A percentile compares a stretch with the other conserved stretches of the same genome.
Evolutionary conservation across 2,329 filamentous ascomycete genomes (phyloP).

Genomic region (Rugonectria rugulosa): DNA sequence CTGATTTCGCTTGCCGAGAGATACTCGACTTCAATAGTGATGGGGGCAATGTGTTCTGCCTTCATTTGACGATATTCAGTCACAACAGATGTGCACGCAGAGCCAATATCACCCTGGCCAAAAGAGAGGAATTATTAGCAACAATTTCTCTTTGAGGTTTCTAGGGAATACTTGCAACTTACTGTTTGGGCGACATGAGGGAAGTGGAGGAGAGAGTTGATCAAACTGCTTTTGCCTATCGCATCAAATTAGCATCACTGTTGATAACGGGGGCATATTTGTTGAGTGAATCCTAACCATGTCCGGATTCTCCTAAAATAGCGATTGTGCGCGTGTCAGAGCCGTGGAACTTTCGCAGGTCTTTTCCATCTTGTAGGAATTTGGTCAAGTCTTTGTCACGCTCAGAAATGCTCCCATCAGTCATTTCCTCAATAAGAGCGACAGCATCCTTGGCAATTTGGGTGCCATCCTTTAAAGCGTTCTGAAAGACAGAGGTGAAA

Average conservation of each 20-base stretch:
- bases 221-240: conserved; percentile 42
- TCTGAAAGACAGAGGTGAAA: conserved; percentile 9
- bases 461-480: background rate
- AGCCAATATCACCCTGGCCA: conserved; percentile 40
- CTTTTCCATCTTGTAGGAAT: conserved; percentile 5
- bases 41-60: conserved; percentile 31
- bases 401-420: background rate
- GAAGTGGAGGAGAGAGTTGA: conserved; percentile 46
- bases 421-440: conserved; percentile 6
- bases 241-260: background rate
- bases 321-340: conserved; percentile 22
- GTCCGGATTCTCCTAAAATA: conserved; percentile 22
- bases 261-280: background rate
- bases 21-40: conserved; percentile 45
- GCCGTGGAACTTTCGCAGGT: conserved; percentile 9
- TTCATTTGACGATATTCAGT: conserved; percentile 45
- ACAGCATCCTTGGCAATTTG: conserved; percentile 1
- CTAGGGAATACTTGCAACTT: fast-evolving
- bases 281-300: background rate
- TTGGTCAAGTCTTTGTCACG: background rate
- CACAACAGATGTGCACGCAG: conserved; percentile 45
- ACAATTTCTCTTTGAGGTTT: background rate
- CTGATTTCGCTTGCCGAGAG: conserved; percentile 37
- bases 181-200: conserved; percentile 39
- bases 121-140: background rate